A percentile compares a stretch with the other conserved stretches of the same genome.
Evolutionary conservation across 2,329 filamentous ascomycete species (phyloP).

Genomic region (Trichoderma koningii): DNA sequence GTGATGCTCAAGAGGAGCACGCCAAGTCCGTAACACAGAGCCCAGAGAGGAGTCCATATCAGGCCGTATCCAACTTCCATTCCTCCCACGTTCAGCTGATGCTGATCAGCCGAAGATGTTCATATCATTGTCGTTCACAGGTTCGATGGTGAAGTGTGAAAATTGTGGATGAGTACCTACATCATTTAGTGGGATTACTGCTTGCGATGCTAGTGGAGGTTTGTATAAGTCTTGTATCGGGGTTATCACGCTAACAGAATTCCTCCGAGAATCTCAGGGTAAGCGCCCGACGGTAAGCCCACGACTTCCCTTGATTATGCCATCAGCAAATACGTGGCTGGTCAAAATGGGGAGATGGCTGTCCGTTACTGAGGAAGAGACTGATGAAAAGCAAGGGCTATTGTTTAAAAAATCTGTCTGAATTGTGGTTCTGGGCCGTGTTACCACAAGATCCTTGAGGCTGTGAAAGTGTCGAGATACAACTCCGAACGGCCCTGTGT

Average conservation of each 20-base stretch:
- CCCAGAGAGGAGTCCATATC: conserved; percentile 12
- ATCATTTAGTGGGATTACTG: background rate
- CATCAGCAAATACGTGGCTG: too few species aligned
- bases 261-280: background rate
- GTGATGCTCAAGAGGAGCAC: conserved; percentile 16
- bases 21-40: background rate
- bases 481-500: too few species aligned
- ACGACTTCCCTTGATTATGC: too few species aligned
- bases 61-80: conserved; percentile 16
- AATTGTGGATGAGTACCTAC: background rate
- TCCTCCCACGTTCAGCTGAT: conserved; percentile 5
- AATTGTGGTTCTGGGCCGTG: too few species aligned
- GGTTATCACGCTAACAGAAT: background rate
- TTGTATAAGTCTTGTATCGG: background rate
- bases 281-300: background rate
- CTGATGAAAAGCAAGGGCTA: too few species aligned
- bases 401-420: too few species aligned
- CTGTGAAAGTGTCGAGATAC: too few species aligned
- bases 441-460: too few species aligned
- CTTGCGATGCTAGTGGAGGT: background rate
- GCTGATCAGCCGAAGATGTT: background rate
- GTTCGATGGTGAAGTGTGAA: background rate
- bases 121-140: background rate
- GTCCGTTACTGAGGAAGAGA: too few species aligned
- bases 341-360: too few species aligned